phyloP scores from a whole-genome alignment of 1,284 basidiomycete species.

The Ceratobasidium sp. region DNA sequence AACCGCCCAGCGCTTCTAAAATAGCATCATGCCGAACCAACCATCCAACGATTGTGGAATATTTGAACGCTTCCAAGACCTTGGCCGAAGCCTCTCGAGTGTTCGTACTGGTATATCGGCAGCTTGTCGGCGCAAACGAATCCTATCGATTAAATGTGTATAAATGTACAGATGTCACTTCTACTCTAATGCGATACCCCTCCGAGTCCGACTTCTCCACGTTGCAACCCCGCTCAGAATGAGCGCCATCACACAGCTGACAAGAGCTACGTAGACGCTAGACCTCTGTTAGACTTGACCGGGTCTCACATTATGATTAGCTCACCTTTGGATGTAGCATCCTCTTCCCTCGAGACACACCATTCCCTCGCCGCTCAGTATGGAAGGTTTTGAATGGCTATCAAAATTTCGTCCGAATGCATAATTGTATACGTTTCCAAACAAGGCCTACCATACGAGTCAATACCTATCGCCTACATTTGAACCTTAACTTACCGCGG shows the following conservation, averaged over 20 bases:
- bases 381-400: constrained; percentile 57
- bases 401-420: constrained; percentile 84
- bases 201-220: constrained; percentile 33
- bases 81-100: no score
- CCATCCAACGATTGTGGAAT: no score
- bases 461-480: background rate
- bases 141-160: background rate
- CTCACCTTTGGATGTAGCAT: constrained; percentile 40
- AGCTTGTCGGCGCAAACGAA: background rate
- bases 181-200: background rate
- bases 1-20: no score
- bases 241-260: constrained; percentile 9
- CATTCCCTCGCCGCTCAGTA: constrained; percentile 27
- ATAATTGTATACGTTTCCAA: constrained; percentile 78
- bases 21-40: no score
- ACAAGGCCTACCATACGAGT: constrained; percentile 14
- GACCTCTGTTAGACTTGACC: background rate
- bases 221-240: constrained; percentile 18
- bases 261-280: constrained; percentile 28
- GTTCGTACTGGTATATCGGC: no score
- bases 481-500: constrained; percentile 74
- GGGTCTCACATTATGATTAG: background rate
- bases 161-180: background rate
- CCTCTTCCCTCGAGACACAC: constrained; percentile 38
- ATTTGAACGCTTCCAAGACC: no score